Percentiles rank a stretch among this genome's conserved stretches.
phyloP scores from a whole-genome alignment of 176 grass and related monocot genomes.

The Calamus simplicifolius region DNA sequence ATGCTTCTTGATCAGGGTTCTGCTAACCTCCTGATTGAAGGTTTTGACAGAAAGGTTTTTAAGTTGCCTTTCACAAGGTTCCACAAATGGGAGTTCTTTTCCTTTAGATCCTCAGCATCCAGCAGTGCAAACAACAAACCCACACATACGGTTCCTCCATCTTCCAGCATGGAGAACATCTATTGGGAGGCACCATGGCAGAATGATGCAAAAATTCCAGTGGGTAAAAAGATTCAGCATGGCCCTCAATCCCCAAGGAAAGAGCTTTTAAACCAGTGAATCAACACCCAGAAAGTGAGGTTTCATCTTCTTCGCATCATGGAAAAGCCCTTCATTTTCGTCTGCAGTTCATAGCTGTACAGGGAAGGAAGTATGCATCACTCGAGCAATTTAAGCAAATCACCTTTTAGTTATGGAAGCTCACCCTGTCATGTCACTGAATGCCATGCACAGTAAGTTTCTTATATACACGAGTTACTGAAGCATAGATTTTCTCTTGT shows the following conservation, averaged over 20 bases:
- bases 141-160: neutral
- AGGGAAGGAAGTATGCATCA: slow-evolving; percentile 20
- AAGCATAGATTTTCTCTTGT: too few relatives aligned
- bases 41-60: too few relatives aligned
- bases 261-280: slow-evolving; percentile 31
- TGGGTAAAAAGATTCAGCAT: slow-evolving; percentile 1
- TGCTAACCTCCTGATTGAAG: too few relatives aligned
- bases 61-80: too few relatives aligned
- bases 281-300: slow-evolving; percentile 14
- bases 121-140: slow-evolving; percentile 20
- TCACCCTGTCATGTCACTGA: slow-evolving; percentile 10
- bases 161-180: slow-evolving; percentile 15
- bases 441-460: slow-evolving; percentile 24
- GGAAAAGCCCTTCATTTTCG: slow-evolving; percentile 48
- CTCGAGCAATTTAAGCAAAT: neutral
- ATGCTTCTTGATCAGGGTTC: too few relatives aligned
- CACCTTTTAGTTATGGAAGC: neutral
- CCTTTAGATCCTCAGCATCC: slow-evolving; percentile 44
- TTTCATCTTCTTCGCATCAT: slow-evolving; percentile 29
- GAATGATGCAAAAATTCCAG: slow-evolving; percentile 17
- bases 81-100: slow-evolving; percentile 58
- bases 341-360: slow-evolving; percentile 18
- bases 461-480: too few relatives aligned
- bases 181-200: neutral
- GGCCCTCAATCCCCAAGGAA: slow-evolving; percentile 18